phyloP scores from a whole-genome alignment of 2,329 filamentous ascomycete species.

The Cryphonectria nitschkei region DNA sequence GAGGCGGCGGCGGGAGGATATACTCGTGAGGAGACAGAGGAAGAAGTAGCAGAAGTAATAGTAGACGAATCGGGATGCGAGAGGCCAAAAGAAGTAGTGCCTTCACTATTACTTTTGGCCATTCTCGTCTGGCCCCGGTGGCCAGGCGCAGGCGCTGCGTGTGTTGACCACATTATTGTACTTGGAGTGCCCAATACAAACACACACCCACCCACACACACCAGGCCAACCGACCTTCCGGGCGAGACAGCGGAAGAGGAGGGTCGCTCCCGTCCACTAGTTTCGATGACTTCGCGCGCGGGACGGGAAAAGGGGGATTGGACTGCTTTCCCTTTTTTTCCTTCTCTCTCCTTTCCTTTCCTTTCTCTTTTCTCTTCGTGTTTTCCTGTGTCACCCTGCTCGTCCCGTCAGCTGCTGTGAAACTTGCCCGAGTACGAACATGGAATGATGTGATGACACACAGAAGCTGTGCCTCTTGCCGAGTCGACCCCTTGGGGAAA shows the following conservation, averaged over 20 bases:
- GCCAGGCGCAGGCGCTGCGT: constrained; percentile 20
- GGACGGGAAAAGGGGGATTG: constrained; percentile 23
- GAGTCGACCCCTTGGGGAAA: neutral
- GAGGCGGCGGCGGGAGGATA: constrained; percentile 4
- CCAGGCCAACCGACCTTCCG: constrained; percentile 24
- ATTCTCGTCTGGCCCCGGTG: constrained; percentile 24
- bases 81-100: constrained; percentile 16
- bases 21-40: constrained; percentile 16
- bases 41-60: neutral
- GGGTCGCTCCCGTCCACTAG: constrained; percentile 27
- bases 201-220: constrained; percentile 3
- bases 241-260: constrained; percentile 16
- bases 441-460: constrained; percentile 4
- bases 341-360: neutral
- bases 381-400: constrained; percentile 24
- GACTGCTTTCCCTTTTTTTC: neutral
- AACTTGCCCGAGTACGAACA: constrained; percentile 11
- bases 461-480: constrained; percentile 13
- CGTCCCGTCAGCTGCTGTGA: constrained; percentile 25
- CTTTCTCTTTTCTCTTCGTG: constrained; percentile 17
- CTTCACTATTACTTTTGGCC: constrained; percentile 26
- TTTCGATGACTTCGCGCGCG: constrained; percentile 25
- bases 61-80: constrained; percentile 12
- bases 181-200: neutral
- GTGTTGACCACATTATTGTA: constrained; percentile 24